Percentiles rank a stretch among this genome's conserved stretches.
These are phyloP conservation scores for Cyberlindnera maritima DNA, from an alignment of 805 yeast genomes.

Conservation along the genomic window DNA sequence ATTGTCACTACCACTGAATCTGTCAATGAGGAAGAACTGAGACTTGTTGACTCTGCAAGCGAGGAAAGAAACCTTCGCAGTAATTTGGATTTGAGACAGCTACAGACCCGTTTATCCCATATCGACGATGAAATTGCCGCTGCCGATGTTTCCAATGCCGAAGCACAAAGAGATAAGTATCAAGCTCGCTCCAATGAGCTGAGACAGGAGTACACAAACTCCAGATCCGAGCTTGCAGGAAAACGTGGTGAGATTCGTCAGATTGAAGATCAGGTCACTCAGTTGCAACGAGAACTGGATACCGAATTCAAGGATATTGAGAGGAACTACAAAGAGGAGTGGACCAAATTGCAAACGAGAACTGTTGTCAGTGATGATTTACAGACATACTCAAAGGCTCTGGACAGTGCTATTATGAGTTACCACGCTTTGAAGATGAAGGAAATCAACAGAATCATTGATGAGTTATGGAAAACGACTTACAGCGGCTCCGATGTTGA, in stretches of 20 bases:
- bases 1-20: slow-evolving; percentile 27
- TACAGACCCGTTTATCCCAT: slow-evolving; percentile 37
- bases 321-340: slow-evolving; percentile 59
- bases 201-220: slow-evolving; percentile 44
- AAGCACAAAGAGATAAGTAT: slow-evolving; percentile 55
- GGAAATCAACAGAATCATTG: slow-evolving; percentile 82
- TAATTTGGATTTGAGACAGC: slow-evolving; percentile 55
- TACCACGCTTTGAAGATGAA: slow-evolving; percentile 90
- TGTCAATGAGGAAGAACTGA: slow-evolving; percentile 37
- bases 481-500: slow-evolving; percentile 96
- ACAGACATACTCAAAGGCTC: slow-evolving; percentile 74
- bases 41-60: slow-evolving; percentile 53
- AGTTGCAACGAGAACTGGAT: slow-evolving; percentile 54
- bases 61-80: slow-evolving; percentile 63
- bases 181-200: slow-evolving; percentile 54
- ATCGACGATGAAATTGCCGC: slow-evolving; percentile 39
- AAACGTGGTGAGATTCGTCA: slow-evolving; percentile 85
- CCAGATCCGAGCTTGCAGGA: slow-evolving; percentile 68
- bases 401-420: slow-evolving; percentile 91
- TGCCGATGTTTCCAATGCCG: slow-evolving; percentile 57
- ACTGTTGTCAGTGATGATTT: slow-evolving; percentile 77
- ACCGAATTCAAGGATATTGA: slow-evolving; percentile 74
- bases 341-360: slow-evolving; percentile 75
- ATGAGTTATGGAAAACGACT: slow-evolving; percentile 91
- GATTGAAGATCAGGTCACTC: slow-evolving; percentile 64